phyloP scores from a whole-genome alignment of 2,329 filamentous ascomycete genomes.

The Colletotrichum spinosum region DNA sequence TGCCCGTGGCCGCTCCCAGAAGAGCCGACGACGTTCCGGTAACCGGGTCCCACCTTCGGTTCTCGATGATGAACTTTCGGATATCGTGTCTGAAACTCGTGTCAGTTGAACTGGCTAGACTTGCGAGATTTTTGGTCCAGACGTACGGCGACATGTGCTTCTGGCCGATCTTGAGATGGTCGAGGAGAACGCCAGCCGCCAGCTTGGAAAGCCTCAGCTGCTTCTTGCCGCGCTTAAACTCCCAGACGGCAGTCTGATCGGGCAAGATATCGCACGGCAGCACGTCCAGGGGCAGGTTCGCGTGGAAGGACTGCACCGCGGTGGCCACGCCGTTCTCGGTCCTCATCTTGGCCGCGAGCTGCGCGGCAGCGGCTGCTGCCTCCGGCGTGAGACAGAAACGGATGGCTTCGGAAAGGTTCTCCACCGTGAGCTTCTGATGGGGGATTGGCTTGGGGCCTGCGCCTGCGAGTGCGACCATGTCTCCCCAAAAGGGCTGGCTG shows the following conservation, averaged over 20 bases:
- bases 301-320: slow-evolving; percentile 55
- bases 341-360: slow-evolving; percentile 49
- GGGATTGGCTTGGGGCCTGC: slow-evolving; percentile 54
- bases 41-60: slow-evolving; percentile 48
- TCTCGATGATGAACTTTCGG: slow-evolving; percentile 46
- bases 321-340: slow-evolving; percentile 51
- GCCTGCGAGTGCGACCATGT: slow-evolving; percentile 54
- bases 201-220: slow-evolving; percentile 60
- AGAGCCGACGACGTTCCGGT: slow-evolving; percentile 41
- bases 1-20: slow-evolving; percentile 26
- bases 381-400: slow-evolving; percentile 47
- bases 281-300: slow-evolving; percentile 47
- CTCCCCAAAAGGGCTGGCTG: slow-evolving; percentile 57
- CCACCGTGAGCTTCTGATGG: slow-evolving; percentile 47
- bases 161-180: slow-evolving; percentile 58
- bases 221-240: slow-evolving; percentile 52
- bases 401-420: slow-evolving; percentile 51
- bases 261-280: slow-evolving; percentile 50
- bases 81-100: slow-evolving; percentile 53
- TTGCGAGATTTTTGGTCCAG: too few relatives aligned
- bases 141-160: slow-evolving; percentile 27
- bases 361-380: slow-evolving; percentile 44
- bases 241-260: slow-evolving; percentile 65
- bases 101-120: not conserved
- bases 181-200: slow-evolving; percentile 64